Evolutionary conservation across 495 filamentous ascomycete species (phyloP), one percentile per base, ranked within the genome.

Genomic region (Neurospora sp.): DNA sequence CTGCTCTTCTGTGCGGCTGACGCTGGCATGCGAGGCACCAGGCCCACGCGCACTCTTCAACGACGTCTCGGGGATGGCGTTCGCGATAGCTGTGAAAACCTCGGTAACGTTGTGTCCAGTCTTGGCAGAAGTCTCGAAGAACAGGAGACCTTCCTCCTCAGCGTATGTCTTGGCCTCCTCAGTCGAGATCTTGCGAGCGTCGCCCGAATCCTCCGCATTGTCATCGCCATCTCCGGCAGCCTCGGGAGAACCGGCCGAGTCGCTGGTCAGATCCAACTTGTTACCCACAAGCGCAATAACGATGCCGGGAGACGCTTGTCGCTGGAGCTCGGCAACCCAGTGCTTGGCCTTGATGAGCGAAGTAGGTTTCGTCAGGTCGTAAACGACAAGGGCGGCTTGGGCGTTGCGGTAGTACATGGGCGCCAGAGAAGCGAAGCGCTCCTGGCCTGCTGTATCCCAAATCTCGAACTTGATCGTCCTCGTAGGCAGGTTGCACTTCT

Each of bases 371-470:
- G 96, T 99, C 77, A 99, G 90, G 82, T 99, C 96, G 88, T 99
- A 99, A 78, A 98, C 96, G 21, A 99, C 96, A 69, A 99, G 90
- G n/a, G 96, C 96, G 75, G 94, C 92, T 85, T 99, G 96, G 43
- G 96, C 96, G 79, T 99, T 99, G 84, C 96, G 95, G 86, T 99
- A 99, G 88, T 99, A 99, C 96, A 99, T 99, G 70, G 96, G 96
- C 19, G 96, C 96, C 45, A 98, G 90, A 36, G 92, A 96, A 73
- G 96, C 96, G 81, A 98, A 99, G 72, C 96, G 93, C 84, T 99
- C 96, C 84, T 99, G 96, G 78, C 96, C 96, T 39, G 96, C 96
- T 5, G 96, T 99, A 88, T 99, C 96, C 96, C 96, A 99, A 78
- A 99, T 99, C 84, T 99, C 96, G 78, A 99, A 99, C 84, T 99